Conservation (phyloP, 2,329 filamentous ascomycete genomes). For the Coleophoma cylindrospora region DNA sequence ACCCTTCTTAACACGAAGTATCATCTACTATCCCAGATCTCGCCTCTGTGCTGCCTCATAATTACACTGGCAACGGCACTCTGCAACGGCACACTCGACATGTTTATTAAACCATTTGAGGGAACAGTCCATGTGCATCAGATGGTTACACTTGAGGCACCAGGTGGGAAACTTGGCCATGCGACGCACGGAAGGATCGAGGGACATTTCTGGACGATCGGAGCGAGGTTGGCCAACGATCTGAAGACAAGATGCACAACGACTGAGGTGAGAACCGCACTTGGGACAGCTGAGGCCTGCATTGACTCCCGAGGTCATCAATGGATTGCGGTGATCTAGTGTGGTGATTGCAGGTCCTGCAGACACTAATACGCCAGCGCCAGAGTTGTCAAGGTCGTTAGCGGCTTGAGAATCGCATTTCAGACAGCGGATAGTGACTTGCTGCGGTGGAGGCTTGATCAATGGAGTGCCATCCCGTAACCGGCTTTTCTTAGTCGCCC, state of each 20-base stretch:
- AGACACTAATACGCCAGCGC: conserved; percentile 6
- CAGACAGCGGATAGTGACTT: conserved; percentile 71
- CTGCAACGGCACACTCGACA: conserved; percentile 62
- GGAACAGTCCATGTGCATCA: conserved; percentile 63
- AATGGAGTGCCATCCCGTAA: conserved; percentile 59
- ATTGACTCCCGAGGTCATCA: conserved; percentile 51
- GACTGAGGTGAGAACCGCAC: conserved; percentile 61
- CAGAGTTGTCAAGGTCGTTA: conserved; percentile 27
- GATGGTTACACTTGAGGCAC: conserved; percentile 64
- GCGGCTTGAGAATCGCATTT: conserved; percentile 64
- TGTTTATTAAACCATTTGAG: conserved; percentile 62
- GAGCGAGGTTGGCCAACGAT: conserved; percentile 60
- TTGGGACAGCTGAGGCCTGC: conserved; percentile 61
- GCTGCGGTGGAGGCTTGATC: conserved; percentile 59
- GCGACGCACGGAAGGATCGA: conserved; percentile 40
- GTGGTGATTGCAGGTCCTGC: conserved; percentile 13
- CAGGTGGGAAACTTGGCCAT: conserved; percentile 60
- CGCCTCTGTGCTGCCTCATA: conserved; percentile 3
- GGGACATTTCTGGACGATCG: conserved; percentile 47
- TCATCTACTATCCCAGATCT: neutral
- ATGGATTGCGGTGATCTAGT: conserved; percentile 40
- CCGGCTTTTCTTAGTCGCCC: conserved; percentile 63
- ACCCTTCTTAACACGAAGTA: neutral
- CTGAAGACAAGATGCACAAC: conserved; percentile 64
- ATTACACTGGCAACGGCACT: conserved; percentile 59